These are phyloP conservation scores for Pythium coloratum DNA, from an alignment of 352 stramenopile species.

Conservation along the genomic window DNA sequence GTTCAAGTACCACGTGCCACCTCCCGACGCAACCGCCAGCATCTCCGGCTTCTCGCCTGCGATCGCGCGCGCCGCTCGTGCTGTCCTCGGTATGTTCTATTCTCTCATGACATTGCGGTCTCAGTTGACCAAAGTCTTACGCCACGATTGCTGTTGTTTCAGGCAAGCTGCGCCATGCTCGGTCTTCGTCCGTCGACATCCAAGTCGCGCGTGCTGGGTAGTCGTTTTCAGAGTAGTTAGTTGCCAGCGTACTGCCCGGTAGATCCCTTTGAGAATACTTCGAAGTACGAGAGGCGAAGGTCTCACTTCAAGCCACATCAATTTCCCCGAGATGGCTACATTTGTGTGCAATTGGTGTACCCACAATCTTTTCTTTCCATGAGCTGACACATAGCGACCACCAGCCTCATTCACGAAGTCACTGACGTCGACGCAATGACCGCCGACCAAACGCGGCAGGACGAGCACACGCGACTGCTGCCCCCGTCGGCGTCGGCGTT, in stretches of 20 bases:
- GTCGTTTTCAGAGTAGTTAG: background rate
- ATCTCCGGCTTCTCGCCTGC: slow-evolving; percentile 38
- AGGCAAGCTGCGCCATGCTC: slow-evolving; percentile 20
- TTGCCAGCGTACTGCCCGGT: no score
- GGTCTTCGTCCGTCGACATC: slow-evolving; percentile 20
- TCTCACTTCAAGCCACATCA: no score
- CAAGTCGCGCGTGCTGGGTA: slow-evolving; percentile 18
- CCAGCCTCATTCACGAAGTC: no score
- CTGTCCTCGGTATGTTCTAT: slow-evolving; percentile 18
- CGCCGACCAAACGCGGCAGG: background rate
- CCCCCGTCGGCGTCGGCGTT: background rate
- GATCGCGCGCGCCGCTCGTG: slow-evolving; percentile 23
- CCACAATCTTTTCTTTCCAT: slow-evolving; percentile 2
- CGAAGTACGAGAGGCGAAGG: no score
- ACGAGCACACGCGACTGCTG: slow-evolving; percentile 9
- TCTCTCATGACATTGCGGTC: background rate
- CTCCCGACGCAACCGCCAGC: slow-evolving; percentile 16
- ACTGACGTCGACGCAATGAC: background rate
- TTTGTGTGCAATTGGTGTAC: slow-evolving; percentile 22
- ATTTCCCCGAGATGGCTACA: slow-evolving; percentile 7
- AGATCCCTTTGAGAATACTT: no score
- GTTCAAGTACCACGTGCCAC: slow-evolving; percentile 71
- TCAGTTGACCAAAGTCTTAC: background rate
- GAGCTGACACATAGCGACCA: no score
- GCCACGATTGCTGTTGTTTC: background rate